These are phyloP conservation scores for Aspergillus jensenii DNA, from an alignment of 2,329 filamentous ascomycete genomes.

Conservation along the genomic window DNA sequence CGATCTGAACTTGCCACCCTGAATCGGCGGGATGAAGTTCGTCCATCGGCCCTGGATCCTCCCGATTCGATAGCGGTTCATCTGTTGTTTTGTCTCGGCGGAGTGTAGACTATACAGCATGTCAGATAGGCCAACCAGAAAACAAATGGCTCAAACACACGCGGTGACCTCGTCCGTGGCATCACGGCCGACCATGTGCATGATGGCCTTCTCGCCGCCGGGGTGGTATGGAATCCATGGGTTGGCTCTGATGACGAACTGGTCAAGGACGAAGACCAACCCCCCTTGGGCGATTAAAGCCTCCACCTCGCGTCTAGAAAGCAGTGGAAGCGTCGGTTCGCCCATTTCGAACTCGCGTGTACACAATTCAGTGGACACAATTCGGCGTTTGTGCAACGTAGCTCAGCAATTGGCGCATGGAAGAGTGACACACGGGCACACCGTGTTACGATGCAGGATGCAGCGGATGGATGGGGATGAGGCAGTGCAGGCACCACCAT, in stretches of 20 bases:
- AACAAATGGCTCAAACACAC: constrained; percentile 51
- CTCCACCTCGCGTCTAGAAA: background rate
- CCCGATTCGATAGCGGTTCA: constrained; percentile 79
- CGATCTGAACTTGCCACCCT: constrained; percentile 59
- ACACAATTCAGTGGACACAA: background rate
- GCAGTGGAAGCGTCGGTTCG: background rate
- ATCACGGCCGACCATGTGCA: constrained; percentile 88
- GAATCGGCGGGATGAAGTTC: constrained; percentile 86
- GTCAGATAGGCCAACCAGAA: background rate
- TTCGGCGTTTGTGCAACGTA: background rate
- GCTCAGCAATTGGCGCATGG: background rate
- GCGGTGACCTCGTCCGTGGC: constrained; percentile 89
- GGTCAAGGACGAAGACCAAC: background rate
- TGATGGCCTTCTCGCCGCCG: constrained; percentile 82
- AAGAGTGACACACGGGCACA: background rate
- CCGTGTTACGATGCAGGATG: background rate
- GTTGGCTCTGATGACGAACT: background rate
- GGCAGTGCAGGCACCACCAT: background rate
- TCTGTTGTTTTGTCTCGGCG: constrained; percentile 66
- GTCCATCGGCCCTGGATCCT: constrained; percentile 74
- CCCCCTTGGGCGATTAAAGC: background rate
- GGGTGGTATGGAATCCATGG: constrained; percentile 78
- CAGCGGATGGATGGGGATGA: background rate
- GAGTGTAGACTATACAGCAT: constrained; percentile 70
- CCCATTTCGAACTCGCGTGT: background rate